These are phyloP conservation scores for Leptographium wingfieldii DNA, from an alignment of 2,329 filamentous ascomycete species.

Conservation along the genomic window DNA sequence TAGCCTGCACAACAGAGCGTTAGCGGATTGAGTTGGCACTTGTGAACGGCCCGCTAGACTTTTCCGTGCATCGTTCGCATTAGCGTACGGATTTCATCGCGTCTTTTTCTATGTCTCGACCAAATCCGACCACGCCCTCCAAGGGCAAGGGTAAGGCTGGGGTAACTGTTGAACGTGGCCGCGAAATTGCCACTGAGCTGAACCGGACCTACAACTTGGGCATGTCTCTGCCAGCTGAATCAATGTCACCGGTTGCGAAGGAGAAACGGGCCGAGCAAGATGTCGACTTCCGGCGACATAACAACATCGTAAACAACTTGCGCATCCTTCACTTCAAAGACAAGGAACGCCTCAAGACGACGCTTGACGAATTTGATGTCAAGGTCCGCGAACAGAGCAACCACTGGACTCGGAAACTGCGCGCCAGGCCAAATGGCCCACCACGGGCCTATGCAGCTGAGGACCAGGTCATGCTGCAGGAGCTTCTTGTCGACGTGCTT, in stretches of 20 bases:
- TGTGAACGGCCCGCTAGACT: neutral
- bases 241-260: slow-evolving; percentile 12
- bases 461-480: slow-evolving; percentile 15
- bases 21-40: neutral
- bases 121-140: slow-evolving; percentile 6
- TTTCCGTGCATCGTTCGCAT: neutral
- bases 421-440: slow-evolving; percentile 2
- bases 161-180: slow-evolving; percentile 5
- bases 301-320: slow-evolving; percentile 14
- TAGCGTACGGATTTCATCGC: neutral
- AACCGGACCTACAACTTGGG: slow-evolving; percentile 18
- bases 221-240: slow-evolving; percentile 12
- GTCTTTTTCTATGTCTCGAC: neutral
- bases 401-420: slow-evolving; percentile 15
- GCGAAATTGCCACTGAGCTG: slow-evolving; percentile 12
- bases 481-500: slow-evolving; percentile 13
- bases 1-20: too few species aligned
- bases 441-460: slow-evolving; percentile 10
- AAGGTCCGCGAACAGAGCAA: slow-evolving; percentile 12
- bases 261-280: slow-evolving; percentile 9
- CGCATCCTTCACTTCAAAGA: slow-evolving; percentile 13
- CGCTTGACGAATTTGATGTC: slow-evolving; percentile 13
- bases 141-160: slow-evolving; percentile 1
- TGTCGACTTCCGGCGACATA: slow-evolving; percentile 9
- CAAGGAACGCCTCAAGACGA: slow-evolving; percentile 8